Evolutionary conservation across 345 rosid species (phyloP).

Genomic region (Chamaenerion angustifolium): DNA sequence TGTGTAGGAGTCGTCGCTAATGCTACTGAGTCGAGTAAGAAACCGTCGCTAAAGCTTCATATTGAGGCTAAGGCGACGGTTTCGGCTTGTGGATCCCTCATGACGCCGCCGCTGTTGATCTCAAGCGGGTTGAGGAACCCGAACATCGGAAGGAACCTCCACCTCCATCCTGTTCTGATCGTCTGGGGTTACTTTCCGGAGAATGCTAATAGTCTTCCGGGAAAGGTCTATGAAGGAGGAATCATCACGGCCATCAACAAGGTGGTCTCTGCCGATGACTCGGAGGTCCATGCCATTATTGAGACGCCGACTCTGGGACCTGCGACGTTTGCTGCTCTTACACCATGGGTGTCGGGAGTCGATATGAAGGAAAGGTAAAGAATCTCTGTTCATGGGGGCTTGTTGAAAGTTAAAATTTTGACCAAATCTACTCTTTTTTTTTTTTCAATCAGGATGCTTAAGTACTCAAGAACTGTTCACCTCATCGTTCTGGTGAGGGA

Average conservation of each 20-base stretch:
- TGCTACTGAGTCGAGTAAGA: neutral
- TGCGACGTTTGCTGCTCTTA: slow-evolving; percentile 31
- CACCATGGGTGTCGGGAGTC: slow-evolving; percentile 57
- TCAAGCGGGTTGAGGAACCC: slow-evolving; percentile 16
- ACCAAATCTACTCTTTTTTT: too few relatives aligned
- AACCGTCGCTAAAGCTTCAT: slow-evolving; percentile 7
- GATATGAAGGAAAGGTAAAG: slow-evolving; percentile 25
- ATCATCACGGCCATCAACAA: slow-evolving; percentile 46
- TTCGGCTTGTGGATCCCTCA: slow-evolving; percentile 14
- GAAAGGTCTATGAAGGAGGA: slow-evolving; percentile 38
- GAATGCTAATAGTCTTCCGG: neutral
- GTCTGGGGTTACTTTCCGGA: slow-evolving; percentile 17
- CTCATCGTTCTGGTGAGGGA: slow-evolving; percentile 33
- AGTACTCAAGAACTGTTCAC: slow-evolving; percentile 35
- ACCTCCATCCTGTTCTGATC: slow-evolving; percentile 8
- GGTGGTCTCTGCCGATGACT: slow-evolving; percentile 22
- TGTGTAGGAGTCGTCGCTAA: slow-evolving; percentile 11
- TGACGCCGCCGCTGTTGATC: slow-evolving; percentile 12
- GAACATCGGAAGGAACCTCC: slow-evolving; percentile 12
- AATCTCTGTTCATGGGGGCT: slow-evolving; percentile 9
- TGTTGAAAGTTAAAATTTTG: too few relatives aligned
- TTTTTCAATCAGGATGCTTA: slow-evolving; percentile 20
- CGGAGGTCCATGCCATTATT: slow-evolving; percentile 30
- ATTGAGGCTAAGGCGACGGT: slow-evolving; percentile 15
- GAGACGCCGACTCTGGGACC: slow-evolving; percentile 57